These are phyloP conservation scores for Boletus reticulatus DNA, from an alignment of 768 basidiomycete genomes.

Conservation along the genomic window DNA sequence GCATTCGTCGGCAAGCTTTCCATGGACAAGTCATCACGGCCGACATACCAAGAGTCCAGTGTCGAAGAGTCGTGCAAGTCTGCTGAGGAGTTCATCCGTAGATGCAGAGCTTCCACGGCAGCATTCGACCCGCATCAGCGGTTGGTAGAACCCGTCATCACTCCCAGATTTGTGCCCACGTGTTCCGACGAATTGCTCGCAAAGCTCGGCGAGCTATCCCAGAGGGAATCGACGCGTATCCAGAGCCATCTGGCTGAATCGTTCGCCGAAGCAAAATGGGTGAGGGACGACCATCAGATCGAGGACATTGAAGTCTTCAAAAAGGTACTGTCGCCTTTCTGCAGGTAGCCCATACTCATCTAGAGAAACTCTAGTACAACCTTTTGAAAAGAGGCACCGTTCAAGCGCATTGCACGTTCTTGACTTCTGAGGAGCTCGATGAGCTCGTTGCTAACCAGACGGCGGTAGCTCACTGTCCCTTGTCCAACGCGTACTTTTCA, in stretches of 20 bases:
- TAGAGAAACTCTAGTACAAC: conserved; percentile 39
- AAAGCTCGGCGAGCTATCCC: conserved; percentile 58
- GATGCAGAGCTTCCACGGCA: conserved; percentile 42
- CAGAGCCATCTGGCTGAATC: conserved; percentile 88
- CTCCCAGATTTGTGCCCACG: conserved; percentile 88
- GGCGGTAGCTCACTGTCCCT: conserved; percentile 81
- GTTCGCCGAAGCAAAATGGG: conserved; percentile 72
- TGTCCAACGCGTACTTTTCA: conserved; percentile 89
- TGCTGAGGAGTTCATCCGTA: conserved; percentile 54
- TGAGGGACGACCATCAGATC: conserved; percentile 53
- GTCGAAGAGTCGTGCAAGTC: conserved; percentile 46
- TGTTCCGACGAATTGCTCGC: conserved; percentile 70
- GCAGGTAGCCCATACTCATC: conserved; percentile 7
- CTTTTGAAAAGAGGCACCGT: conserved; percentile 65
- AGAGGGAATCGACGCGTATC: conserved; percentile 46
- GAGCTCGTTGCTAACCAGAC: conserved; percentile 50
- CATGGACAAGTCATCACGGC: conserved; percentile 77
- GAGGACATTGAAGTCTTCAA: conserved; percentile 79
- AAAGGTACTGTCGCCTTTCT: conserved; percentile 38
- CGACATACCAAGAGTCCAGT: conserved; percentile 69
- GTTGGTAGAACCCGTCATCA: conserved; percentile 78
- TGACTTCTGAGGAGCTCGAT: conserved; percentile 48
- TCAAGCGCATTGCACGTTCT: conserved; percentile 90
- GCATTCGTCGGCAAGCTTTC: conserved; percentile 89
- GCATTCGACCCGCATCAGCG: conserved; percentile 42